These are phyloP conservation scores for Voacanga thouarsii DNA, from an alignment of 257 asterid species.

Conservation along the genomic window DNA sequence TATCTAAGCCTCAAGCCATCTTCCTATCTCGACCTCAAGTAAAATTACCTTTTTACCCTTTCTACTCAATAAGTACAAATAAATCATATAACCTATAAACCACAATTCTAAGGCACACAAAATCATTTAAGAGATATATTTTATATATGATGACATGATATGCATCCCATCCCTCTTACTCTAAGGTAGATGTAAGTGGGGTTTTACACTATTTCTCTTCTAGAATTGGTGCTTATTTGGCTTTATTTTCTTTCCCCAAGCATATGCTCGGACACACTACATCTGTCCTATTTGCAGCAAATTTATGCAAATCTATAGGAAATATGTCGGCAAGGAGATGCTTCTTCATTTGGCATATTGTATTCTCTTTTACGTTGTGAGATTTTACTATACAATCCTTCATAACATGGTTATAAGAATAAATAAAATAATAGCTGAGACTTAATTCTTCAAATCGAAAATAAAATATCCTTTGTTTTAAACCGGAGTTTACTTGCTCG, in stretches of 20 bases:
- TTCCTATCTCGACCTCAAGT: too few species aligned
- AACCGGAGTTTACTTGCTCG: too few species aligned
- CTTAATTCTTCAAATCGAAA: background rate
- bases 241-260: conserved; percentile 43
- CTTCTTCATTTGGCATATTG: conserved; percentile 11
- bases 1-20: too few species aligned
- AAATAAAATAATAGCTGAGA: background rate
- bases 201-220: too few species aligned
- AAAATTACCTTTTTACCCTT: too few species aligned
- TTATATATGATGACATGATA: too few species aligned
- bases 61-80: too few species aligned
- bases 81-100: too few species aligned
- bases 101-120: too few species aligned
- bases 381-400: background rate
- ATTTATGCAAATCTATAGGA: conserved; percentile 62
- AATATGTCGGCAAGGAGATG: conserved; percentile 86
- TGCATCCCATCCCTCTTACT: too few species aligned
- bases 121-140: too few species aligned
- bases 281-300: conserved; percentile 93
- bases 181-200: too few species aligned
- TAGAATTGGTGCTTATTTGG: background rate
- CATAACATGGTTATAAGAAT: background rate
- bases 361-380: background rate
- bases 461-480: background rate
- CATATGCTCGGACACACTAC: conserved; percentile 91